Base-by-base conservation (phyloP, 78 protist genomes). In the Polysphondylium violaceum region DNA sequence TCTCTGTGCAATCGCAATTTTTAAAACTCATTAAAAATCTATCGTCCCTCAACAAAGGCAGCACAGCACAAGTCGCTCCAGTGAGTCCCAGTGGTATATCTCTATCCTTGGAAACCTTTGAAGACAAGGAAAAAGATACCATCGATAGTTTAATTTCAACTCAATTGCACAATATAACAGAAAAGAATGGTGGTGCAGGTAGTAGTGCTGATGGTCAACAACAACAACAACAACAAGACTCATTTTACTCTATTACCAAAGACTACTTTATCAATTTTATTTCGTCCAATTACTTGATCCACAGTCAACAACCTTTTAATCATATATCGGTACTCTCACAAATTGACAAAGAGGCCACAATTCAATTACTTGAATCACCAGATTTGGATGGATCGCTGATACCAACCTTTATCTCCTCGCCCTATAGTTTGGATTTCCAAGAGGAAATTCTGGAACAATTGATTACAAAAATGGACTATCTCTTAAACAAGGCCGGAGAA, bases 11-110 rank as follows among this genome's bases (percentile, higher is more conserved):
- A 69, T 83, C 91, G 9, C 38, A 56, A 17, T 83, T 83, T 31
- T 19, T 83, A 53, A 83, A 83, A 38, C 59, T 83, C 55, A 83
- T 83, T 31, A 83, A 83, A 71, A 83, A 83, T 44, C 63, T 83
- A 27, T 83, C 91, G 44, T 71, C 59, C 35, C 1, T 43, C 58
- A 43, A 47, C 53, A 8, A 47, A 47, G 8, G 8, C 53, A 47
- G n/a, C n/a, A n/a, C n/a, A n/a, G n/a, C n/a, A n/a, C n/a, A n/a
- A n/a, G n/a, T n/a, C n/a, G n/a, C n/a, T n/a, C n/a, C n/a, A n/a
- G n/a, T n/a, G n/a, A n/a, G n/a, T n/a, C n/a, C n/a, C n/a, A n/a
- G n/a, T n/a, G n/a, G n/a, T n/a, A n/a, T n/a, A n/a, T n/a, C n/a
- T n/a, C n/a, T n/a, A n/a, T n/a, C n/a, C n/a, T n/a, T n/a, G n/a